Evolutionary conservation across 371 early-diverging fungal species (phyloP).

Genomic region (Phascolomyces articulosus): DNA sequence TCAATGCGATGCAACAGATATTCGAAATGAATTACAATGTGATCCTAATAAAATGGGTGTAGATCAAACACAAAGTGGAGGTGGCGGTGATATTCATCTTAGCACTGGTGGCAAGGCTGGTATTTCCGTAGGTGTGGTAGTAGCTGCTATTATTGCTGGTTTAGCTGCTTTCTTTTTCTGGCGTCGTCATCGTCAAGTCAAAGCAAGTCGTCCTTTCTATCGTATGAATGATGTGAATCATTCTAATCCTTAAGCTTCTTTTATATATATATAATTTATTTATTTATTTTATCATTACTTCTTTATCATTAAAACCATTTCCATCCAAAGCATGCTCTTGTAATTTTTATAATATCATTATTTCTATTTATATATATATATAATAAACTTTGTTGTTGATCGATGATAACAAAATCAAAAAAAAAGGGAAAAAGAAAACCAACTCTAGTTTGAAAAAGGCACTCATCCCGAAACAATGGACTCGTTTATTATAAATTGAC

Average conservation of each 20-base stretch:
- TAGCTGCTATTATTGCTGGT: slow-evolving; percentile 25
- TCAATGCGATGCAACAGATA: slow-evolving; percentile 16
- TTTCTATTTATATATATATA: not conserved
- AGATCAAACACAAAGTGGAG: slow-evolving; percentile 1
- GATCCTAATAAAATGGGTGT: slow-evolving; percentile 12
- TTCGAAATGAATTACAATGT: slow-evolving; percentile 10
- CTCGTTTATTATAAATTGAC: not conserved
- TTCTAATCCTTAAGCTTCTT: slow-evolving; percentile 8
- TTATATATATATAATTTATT: not conserved
- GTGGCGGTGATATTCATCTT: slow-evolving; percentile 6
- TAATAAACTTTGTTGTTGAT: not conserved
- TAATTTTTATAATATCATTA: not conserved
- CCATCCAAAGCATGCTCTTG: not conserved
- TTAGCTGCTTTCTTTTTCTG: slow-evolving; percentile 18
- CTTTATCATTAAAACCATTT: too few relatives aligned
- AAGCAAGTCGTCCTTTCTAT: slow-evolving; percentile 17
- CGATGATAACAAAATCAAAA: too few relatives aligned
- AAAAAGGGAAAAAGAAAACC: too few relatives aligned
- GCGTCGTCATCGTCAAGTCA: slow-evolving; percentile 16
- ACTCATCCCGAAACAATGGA: not conserved
- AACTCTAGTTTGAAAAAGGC: too few relatives aligned
- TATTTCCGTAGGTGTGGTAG: slow-evolving; percentile 42
- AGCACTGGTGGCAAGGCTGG: slow-evolving; percentile 40
- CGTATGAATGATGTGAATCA: slow-evolving; percentile 23
- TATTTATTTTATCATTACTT: too few relatives aligned